These are phyloP conservation scores for Apophysomyces variabilis DNA, from an alignment of 371 early-diverging fungal species.

Conservation along the genomic window DNA sequence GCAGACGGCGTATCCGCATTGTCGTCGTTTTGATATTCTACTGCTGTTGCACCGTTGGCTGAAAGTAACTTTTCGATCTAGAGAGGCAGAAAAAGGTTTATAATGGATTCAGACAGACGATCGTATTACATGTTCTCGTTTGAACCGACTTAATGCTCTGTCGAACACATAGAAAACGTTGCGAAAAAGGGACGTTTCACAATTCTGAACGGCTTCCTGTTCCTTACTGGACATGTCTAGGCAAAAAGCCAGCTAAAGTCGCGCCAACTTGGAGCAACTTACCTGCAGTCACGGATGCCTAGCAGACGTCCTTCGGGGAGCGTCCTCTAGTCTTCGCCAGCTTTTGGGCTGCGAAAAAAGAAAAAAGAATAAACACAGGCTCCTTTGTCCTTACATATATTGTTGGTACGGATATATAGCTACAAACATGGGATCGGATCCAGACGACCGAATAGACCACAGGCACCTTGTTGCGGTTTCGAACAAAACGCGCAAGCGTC, in stretches of 20 bases:
- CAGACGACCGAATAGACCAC: no score
- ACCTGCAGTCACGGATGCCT: no score
- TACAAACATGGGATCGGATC: no score
- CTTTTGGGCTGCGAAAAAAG: no score
- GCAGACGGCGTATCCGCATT: not conserved
- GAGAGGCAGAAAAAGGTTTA: not conserved
- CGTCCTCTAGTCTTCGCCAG: no score
- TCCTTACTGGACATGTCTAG: conserved; percentile 1
- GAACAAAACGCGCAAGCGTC: no score
- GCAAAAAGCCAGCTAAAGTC: not conserved
- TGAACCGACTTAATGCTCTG: not conserved
- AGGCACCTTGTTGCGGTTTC: no score
- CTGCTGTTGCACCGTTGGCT: not conserved
- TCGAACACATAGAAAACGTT: not conserved
- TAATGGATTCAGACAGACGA: not conserved
- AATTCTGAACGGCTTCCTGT: not conserved
- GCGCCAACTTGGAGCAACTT: no score
- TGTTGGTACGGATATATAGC: no score
- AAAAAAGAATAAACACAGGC: no score
- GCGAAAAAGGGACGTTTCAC: not conserved
- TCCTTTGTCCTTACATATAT: no score
- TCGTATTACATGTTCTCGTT: conserved; percentile 1
- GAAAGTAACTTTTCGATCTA: not conserved
- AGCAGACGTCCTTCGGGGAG: no score
- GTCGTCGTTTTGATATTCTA: not conserved